phyloP scores from a whole-genome alignment of 352 stramenopile species.

The Globisporangium irregulare region DNA sequence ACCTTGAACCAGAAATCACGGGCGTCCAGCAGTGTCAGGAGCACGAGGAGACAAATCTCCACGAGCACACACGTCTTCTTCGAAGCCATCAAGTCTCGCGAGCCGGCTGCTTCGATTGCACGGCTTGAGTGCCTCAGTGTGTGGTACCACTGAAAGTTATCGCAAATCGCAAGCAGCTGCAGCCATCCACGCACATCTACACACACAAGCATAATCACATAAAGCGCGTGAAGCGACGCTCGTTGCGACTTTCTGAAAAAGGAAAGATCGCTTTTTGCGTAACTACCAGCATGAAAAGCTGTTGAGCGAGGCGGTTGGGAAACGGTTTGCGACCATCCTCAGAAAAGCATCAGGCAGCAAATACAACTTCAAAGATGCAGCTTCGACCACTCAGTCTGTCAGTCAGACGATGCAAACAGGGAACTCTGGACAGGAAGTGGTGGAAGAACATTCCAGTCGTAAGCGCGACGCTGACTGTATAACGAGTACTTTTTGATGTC shows the following conservation, averaged over 20 bases:
- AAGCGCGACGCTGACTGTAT: neutral
- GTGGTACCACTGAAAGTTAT: neutral
- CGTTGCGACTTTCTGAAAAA: too few species aligned
- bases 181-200: neutral
- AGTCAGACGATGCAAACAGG: too few species aligned
- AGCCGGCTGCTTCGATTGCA: neutral
- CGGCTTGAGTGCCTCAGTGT: neutral
- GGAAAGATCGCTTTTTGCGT: neutral
- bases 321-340: neutral
- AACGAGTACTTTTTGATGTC: neutral
- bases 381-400: neutral
- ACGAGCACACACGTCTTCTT: constrained; percentile 2
- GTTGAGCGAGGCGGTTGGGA: neutral
- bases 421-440: neutral
- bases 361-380: neutral
- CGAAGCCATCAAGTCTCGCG: neutral
- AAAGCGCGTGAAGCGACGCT: neutral
- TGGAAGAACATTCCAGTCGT: neutral
- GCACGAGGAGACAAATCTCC: constrained; percentile 1
- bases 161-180: neutral
- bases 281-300: neutral
- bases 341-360: neutral
- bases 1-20: constrained; percentile 6
- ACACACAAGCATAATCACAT: neutral
- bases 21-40: constrained; percentile 2